Percentiles rank a stretch among this genome's conserved stretches.
Conservation (phyloP, 2,329 filamentous ascomycete genomes). For the Tolypocladium nubicola region DNA sequence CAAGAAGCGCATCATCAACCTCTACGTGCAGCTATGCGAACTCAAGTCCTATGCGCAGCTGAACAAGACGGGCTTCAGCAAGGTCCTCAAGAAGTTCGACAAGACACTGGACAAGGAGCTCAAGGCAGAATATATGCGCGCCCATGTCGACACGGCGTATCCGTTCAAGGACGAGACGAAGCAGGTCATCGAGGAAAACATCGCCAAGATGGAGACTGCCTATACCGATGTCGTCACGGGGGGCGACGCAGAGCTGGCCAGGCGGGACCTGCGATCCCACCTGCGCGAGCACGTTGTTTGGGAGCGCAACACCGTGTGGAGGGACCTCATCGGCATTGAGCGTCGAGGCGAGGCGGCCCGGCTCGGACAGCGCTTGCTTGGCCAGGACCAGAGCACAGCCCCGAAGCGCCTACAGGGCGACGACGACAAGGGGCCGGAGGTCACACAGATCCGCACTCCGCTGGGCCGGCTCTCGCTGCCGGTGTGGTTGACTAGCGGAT, state of each 20-base stretch:
- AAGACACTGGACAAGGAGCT: constrained; percentile 83
- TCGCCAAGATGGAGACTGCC: constrained; percentile 62
- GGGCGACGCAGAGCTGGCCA: constrained; percentile 66
- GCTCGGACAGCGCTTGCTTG: constrained; percentile 75
- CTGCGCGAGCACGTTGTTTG: constrained; percentile 94
- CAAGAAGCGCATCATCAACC: constrained; percentile 79
- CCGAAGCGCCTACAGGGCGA: constrained; percentile 76
- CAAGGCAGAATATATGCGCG: constrained; percentile 64
- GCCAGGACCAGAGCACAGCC: constrained; percentile 56
- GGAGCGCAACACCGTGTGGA: constrained; percentile 98
- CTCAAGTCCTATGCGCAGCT: constrained; percentile 93
- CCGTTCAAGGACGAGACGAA: constrained; percentile 70
- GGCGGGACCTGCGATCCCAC: constrained; percentile 79
- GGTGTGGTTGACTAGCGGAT: constrained; percentile 72
- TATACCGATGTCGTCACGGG: constrained; percentile 77
- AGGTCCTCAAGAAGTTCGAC: constrained; percentile 97
- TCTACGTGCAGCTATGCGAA: constrained; percentile 90
- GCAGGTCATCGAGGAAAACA: constrained; percentile 57
- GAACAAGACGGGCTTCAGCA: constrained; percentile 92
- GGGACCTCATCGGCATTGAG: constrained; percentile 98
- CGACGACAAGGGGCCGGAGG: constrained; percentile 49
- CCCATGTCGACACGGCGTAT: constrained; percentile 65
- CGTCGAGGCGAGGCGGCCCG: constrained; percentile 89
- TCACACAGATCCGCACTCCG: constrained; percentile 67
- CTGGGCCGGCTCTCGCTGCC: constrained; percentile 69